These are phyloP conservation scores for Cystobasidium onofrii DNA, from an alignment of 768 basidiomycete genomes.

Conservation along the genomic window DNA sequence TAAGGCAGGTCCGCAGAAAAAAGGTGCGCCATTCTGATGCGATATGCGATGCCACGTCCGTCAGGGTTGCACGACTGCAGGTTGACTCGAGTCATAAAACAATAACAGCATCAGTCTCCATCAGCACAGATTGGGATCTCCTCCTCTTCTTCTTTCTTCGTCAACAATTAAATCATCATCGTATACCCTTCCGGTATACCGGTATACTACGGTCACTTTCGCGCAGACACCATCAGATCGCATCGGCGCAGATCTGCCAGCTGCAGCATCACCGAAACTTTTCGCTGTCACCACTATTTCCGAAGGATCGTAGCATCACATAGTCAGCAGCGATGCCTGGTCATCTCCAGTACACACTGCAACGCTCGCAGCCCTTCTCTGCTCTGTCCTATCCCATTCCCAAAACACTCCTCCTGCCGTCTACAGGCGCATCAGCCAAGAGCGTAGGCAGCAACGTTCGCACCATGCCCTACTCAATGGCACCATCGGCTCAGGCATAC, in stretches of 20 bases:
- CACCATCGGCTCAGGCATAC: not conserved
- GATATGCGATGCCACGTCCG: not conserved
- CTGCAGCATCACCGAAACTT: not conserved
- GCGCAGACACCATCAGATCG: no score
- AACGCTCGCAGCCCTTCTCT: not conserved
- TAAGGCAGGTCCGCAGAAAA: not conserved
- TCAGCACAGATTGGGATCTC: not conserved
- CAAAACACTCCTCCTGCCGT: not conserved
- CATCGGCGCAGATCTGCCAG: not conserved
- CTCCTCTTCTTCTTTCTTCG: not conserved
- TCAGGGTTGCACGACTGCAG: not conserved
- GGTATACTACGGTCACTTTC: no score
- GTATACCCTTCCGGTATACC: no score
- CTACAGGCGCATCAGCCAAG: not conserved
- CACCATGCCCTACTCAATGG: not conserved
- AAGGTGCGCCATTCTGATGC: not conserved
- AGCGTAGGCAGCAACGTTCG: not conserved
- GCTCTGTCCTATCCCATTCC: not conserved
- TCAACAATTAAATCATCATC: not conserved
- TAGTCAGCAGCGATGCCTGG: not conserved
- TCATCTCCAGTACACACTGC: not conserved
- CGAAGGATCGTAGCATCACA: no score
- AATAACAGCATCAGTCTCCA: no score
- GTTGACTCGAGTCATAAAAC: not conserved
- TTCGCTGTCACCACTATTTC: no score